Base-by-base conservation (phyloP, 202 grass and related monocot species). In the Setaria viridis region DNA sequence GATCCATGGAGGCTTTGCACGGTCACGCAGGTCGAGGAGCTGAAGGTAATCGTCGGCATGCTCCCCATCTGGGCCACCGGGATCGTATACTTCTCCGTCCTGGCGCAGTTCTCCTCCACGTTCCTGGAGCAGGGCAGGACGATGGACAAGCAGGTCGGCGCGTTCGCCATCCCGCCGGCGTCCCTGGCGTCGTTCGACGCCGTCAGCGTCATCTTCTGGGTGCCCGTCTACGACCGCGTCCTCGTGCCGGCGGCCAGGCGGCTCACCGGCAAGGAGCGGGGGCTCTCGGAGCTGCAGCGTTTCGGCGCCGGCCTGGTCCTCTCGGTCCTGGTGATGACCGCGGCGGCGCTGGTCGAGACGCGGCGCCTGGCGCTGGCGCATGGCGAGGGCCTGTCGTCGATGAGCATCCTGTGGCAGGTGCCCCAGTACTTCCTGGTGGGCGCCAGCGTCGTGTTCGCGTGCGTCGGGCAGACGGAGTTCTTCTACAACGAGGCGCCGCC, bases 51-150 rank as follows among this genome's bases (percentile, higher is more conserved):
- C 32, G 20, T 91, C 16, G 76, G 72, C 4, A 91, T 96, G 89
- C 90, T 96, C 74, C 91, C 94, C 1, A 72, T 93, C 78, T 96
- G 85, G 86, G 87, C 91, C 64, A 88, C 91, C 10, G 91, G 84
- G 43, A 91, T 93, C 82, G 74, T 93, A 3, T 91, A 15, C 39
- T 93, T 88, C 35, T 79, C 89, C 63, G 94, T 96, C 6, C 92
- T 89, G 51, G 94, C 91, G 53, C 94, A 96, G 70, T 87, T 87
- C 46, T 95, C 91, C 39, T 89, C 91, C 3, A 91, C 89, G 76
- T 96, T 91, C 82, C 79, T 96, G 16, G 94, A 96, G 67, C 94
- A 93, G 79, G 94, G 91, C 17, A 91, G 90, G 79, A 81, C 84
- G 54, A 87, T 96, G 83, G 51, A 96, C 81, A 84, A 60, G 49